phyloP scores from a whole-genome alignment of 2,329 filamentous ascomycete species.

The Zarea fungicola region DNA sequence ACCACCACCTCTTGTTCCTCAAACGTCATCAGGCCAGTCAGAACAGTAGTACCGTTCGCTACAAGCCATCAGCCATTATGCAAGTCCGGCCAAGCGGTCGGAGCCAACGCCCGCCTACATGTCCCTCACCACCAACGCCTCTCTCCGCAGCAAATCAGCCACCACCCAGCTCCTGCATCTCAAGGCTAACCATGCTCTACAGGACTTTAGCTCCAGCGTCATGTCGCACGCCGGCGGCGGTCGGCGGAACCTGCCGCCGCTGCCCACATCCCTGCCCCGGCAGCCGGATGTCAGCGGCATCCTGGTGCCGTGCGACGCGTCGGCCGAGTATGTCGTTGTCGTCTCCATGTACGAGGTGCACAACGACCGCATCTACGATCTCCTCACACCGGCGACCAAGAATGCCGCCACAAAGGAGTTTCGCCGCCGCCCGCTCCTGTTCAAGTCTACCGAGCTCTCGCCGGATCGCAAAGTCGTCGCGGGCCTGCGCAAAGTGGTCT shows the following conservation, averaged over 20 bases:
- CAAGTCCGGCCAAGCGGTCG: slow-evolving; percentile 30
- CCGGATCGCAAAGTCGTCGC: slow-evolving; percentile 93
- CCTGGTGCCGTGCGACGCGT: slow-evolving; percentile 51
- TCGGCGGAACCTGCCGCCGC: slow-evolving; percentile 55
- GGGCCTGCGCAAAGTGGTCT: slow-evolving; percentile 85
- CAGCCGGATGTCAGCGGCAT: slow-evolving; percentile 70
- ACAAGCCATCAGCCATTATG: neutral
- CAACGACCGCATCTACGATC: slow-evolving; percentile 95
- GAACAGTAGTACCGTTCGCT: slow-evolving; percentile 26
- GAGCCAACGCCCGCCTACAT: slow-evolving; percentile 31
- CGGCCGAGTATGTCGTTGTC: slow-evolving; percentile 78
- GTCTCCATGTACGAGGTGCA: slow-evolving; percentile 99
- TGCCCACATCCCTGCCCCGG: slow-evolving; percentile 66
- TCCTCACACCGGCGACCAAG: slow-evolving; percentile 63
- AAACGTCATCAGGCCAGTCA: slow-evolving; percentile 10
- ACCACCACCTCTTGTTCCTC: too few relatives aligned
- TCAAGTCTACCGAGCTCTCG: slow-evolving; percentile 85
- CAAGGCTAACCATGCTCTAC: slow-evolving; percentile 44
- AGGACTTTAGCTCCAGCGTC: slow-evolving; percentile 42
- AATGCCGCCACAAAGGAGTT: slow-evolving; percentile 61
- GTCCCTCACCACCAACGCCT: slow-evolving; percentile 42
- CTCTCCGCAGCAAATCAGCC: slow-evolving; percentile 34
- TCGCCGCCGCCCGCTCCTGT: slow-evolving; percentile 75
- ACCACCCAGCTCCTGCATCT: slow-evolving; percentile 20
- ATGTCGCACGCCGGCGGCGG: slow-evolving; percentile 45